These are phyloP conservation scores for Fusarium liriodendri DNA, from an alignment of 2,329 filamentous ascomycete species.

Conservation along the genomic window DNA sequence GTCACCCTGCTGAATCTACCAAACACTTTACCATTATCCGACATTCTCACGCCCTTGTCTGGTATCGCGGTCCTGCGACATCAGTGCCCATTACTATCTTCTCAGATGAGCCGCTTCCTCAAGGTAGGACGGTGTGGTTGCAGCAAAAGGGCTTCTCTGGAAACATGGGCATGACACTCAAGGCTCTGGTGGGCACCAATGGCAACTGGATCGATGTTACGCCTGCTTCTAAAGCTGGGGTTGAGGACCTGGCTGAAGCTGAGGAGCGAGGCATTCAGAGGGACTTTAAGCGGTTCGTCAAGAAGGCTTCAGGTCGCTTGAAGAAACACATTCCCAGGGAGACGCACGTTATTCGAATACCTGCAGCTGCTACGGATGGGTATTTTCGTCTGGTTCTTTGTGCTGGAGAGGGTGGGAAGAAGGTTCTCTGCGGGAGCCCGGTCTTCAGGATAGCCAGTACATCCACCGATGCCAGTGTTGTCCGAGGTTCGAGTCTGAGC, in stretches of 20 bases:
- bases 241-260: constrained; percentile 61
- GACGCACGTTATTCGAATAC: constrained; percentile 73
- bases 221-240: constrained; percentile 59
- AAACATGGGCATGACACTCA: constrained; percentile 74
- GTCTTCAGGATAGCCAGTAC: constrained; percentile 77
- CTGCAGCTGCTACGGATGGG: constrained; percentile 71
- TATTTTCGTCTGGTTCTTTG: constrained; percentile 77
- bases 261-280: constrained; percentile 76
- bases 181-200: constrained; percentile 69
- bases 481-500: constrained; percentile 72
- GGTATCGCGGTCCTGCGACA: constrained; percentile 74
- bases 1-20: constrained; percentile 72
- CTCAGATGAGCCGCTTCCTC: constrained; percentile 66
- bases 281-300: constrained; percentile 72
- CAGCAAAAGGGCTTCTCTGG: constrained; percentile 77
- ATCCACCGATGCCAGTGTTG: constrained; percentile 68
- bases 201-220: constrained; percentile 76
- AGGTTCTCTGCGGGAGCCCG: constrained; percentile 72
- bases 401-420: constrained; percentile 56
- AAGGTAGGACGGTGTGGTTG: constrained; percentile 71
- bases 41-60: constrained; percentile 72
- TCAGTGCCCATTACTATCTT: constrained; percentile 74
- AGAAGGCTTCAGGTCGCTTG: constrained; percentile 61
- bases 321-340: constrained; percentile 67
- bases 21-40: constrained; percentile 75